Evolutionary conservation across 176 grass and related monocot genomes (phyloP).

Genomic region (Tillandsia fasciculata): DNA sequence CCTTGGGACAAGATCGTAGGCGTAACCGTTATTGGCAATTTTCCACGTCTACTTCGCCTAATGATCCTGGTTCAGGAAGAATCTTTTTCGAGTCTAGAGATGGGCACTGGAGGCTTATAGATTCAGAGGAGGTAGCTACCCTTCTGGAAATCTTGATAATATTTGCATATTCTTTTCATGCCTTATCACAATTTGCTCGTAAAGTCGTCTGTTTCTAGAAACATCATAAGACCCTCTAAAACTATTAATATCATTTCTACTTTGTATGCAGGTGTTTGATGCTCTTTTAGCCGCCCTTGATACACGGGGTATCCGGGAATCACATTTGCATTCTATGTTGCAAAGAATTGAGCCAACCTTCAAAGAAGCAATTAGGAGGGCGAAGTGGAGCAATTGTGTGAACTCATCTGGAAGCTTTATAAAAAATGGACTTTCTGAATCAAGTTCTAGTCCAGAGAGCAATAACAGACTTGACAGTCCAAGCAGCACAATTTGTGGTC

Average conservation of each 20-base stretch:
- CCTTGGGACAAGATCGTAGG: conserved; percentile 95
- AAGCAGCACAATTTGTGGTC: conserved; percentile 50
- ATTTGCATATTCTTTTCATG: background rate
- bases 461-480: conserved; percentile 63
- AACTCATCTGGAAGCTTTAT: conserved; percentile 23
- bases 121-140: conserved; percentile 70
- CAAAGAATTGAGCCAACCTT: conserved; percentile 79
- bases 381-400: conserved; percentile 14
- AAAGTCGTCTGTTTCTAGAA: too few relatives aligned
- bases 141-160: background rate
- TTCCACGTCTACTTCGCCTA: conserved; percentile 61
- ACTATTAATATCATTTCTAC: background rate
- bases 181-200: background rate
- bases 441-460: conserved; percentile 37
- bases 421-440: conserved; percentile 36
- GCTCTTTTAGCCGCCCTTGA: conserved; percentile 62
- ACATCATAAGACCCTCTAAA: background rate
- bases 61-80: conserved; percentile 85
- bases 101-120: conserved; percentile 73
- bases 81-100: conserved; percentile 91
- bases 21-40: conserved; percentile 91
- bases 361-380: conserved; percentile 60
- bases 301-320: conserved; percentile 74
- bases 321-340: conserved; percentile 83
- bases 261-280: conserved; percentile 71